Evolutionary conservation across 495 filamentous ascomycete species (phyloP).

Genomic region (Baudoinia panamericana): DNA sequence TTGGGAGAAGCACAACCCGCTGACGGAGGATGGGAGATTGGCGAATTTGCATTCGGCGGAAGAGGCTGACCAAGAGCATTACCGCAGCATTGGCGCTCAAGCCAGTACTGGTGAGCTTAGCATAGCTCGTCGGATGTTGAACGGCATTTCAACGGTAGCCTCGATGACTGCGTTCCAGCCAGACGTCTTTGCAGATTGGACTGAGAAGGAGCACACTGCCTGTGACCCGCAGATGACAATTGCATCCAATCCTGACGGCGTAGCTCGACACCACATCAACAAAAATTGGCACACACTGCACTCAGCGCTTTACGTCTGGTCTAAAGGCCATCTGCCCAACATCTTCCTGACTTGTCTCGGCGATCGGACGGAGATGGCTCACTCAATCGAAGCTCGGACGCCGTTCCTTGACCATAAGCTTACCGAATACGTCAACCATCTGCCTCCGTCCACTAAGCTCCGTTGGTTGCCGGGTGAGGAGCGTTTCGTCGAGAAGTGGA

Average conservation of each 20-base stretch:
- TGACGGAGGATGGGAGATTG: constrained; percentile 5
- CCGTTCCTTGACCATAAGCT: constrained; percentile 42
- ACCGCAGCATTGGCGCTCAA: constrained; percentile 16
- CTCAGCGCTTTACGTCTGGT: constrained; percentile 34
- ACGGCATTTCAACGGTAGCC: constrained; percentile 32
- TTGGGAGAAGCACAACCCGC: constrained; percentile 24
- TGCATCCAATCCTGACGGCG: constrained; percentile 21
- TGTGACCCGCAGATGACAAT: constrained; percentile 15
- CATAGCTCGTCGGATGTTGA: constrained; percentile 30
- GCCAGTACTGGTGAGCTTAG: constrained; percentile 22
- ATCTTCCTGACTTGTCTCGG: constrained; percentile 34
- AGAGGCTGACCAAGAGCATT: constrained; percentile 10
- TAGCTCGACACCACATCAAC: constrained; percentile 25
- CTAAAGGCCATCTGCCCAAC: constrained; percentile 31
- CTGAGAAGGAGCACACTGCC: constrained; percentile 1
- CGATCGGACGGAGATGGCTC: constrained; percentile 41
- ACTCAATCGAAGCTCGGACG: constrained; percentile 35
- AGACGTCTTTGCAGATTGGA: constrained; percentile 19
- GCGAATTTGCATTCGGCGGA: constrained; percentile 10
- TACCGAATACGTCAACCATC: constrained; percentile 35
- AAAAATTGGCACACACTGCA: constrained; percentile 40
- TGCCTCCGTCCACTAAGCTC: constrained; percentile 39
- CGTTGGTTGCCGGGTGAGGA: constrained; percentile 21
- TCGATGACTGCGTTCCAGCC: constrained; percentile 32
- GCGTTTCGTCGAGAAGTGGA: constrained; percentile 35